Evolutionary conservation across 192 early-diverging fungal species (phyloP).

Genomic region (Thamnidium elegans): DNA sequence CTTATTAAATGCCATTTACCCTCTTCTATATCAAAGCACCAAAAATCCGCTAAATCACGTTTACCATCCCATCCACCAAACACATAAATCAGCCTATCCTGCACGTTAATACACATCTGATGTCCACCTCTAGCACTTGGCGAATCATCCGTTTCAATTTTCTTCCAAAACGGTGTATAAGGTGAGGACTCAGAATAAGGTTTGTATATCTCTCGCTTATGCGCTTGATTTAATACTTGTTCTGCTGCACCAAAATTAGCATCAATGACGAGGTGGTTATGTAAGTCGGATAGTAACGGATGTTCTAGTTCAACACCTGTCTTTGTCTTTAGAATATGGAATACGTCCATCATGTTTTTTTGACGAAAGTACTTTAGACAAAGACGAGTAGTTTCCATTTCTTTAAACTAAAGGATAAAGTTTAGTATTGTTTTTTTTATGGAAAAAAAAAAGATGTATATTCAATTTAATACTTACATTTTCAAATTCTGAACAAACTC

Average conservation of each 20-base stretch:
- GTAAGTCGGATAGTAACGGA: conserved; percentile 75
- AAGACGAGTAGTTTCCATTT: conserved; percentile 75
- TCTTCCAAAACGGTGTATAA: conserved; percentile 73
- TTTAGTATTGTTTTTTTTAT: too few relatives aligned
- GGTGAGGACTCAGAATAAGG: conserved; percentile 63
- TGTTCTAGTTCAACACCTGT: conserved; percentile 71
- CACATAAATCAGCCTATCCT: conserved; percentile 72
- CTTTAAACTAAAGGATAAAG: conserved; percentile 70
- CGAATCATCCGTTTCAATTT: conserved; percentile 41
- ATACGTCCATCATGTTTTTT: conserved; percentile 69
- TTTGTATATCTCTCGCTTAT: conserved; percentile 64
- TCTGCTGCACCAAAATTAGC: conserved; percentile 78
- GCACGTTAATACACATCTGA: conserved; percentile 92
- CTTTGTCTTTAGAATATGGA: conserved; percentile 63
- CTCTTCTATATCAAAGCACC: conserved; percentile 65
- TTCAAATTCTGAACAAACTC: conserved; percentile 58
- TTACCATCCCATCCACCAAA: conserved; percentile 95
- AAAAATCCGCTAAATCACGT: conserved; percentile 86
- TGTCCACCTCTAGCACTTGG: conserved; percentile 87
- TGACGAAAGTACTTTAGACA: conserved; percentile 92
- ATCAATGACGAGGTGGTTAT: conserved; percentile 59
- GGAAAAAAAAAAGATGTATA: conserved; percentile 6
- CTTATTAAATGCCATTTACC: conserved; percentile 76
- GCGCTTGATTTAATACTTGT: conserved; percentile 61
- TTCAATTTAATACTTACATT: conserved; percentile 44